phyloP scores from a whole-genome alignment of 164 flowering plant species.

The Magnolia sinica region DNA sequence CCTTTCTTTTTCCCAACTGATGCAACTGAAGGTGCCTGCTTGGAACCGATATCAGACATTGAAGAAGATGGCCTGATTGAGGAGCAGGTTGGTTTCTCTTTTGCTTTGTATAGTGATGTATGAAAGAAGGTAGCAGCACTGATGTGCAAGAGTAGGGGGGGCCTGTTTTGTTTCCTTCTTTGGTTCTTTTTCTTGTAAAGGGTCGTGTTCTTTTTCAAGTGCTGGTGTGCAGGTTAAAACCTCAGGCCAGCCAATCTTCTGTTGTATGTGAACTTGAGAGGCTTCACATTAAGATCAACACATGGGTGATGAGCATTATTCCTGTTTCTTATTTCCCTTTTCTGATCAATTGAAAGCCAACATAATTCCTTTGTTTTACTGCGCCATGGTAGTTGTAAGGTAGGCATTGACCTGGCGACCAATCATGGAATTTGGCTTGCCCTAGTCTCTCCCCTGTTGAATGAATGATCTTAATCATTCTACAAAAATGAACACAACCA shows the following conservation, averaged over 20 bases:
- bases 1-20: background rate
- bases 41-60: slow-evolving; percentile 22
- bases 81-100: slow-evolving; percentile 20
- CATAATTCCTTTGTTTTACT: no score
- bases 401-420: no score
- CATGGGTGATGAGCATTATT: background rate
- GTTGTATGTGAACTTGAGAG: slow-evolving; percentile 15
- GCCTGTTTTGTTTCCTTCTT: slow-evolving; percentile 1
- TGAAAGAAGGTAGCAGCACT: slow-evolving; percentile 2
- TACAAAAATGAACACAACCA: no score
- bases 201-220: background rate
- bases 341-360: background rate
- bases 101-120: slow-evolving; percentile 19
- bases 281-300: slow-evolving; percentile 1
- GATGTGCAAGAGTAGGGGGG: slow-evolving; percentile 1
- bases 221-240: slow-evolving; percentile 16
- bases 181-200: slow-evolving; percentile 10
- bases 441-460: no score
- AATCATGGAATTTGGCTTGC: no score
- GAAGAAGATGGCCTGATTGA: slow-evolving; percentile 13
- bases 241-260: slow-evolving; percentile 10
- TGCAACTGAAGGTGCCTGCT: slow-evolving; percentile 14
- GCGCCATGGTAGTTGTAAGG: no score
- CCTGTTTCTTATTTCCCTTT: background rate
- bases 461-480: no score